Evolutionary conservation across 176 grass and related monocot species (phyloP).

Genomic region (Carex myosuroides): DNA sequence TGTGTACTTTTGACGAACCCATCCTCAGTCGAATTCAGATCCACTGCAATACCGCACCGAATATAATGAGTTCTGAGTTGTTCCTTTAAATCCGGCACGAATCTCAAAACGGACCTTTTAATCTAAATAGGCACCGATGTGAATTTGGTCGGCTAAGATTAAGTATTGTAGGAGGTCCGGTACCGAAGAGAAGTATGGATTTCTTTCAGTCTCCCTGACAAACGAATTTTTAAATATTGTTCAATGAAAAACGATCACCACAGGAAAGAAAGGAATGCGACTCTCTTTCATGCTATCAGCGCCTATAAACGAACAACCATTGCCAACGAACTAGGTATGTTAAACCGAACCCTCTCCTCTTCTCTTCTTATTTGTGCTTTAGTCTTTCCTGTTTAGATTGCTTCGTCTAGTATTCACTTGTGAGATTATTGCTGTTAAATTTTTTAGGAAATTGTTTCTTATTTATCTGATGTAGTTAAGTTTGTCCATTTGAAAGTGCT

Average conservation of each 20-base stretch:
- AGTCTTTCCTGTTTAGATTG: neutral
- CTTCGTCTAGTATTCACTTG: neutral
- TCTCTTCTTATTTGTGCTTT: conserved; percentile 1
- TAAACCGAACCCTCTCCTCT: neutral
- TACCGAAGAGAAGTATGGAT: no score
- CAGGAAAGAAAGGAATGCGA: neutral
- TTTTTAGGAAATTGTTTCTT: neutral
- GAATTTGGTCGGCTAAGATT: no score
- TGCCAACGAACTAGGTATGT: conserved; percentile 14
- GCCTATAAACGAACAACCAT: neutral
- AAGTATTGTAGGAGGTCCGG: no score
- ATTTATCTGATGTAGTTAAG: neutral
- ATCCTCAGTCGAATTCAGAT: no score
- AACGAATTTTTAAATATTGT: neutral
- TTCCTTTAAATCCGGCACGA: no score
- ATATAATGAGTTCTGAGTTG: no score
- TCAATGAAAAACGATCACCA: neutral
- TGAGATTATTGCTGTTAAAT: neutral
- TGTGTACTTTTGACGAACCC: neutral
- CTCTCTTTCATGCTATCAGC: neutral
- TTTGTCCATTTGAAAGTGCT: neutral
- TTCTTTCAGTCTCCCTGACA: neutral
- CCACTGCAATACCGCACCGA: no score
- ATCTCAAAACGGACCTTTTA: no score
- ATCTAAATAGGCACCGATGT: no score